Conservation (phyloP, 495 filamentous ascomycete genomes). For the Ramalina peruviana region DNA sequence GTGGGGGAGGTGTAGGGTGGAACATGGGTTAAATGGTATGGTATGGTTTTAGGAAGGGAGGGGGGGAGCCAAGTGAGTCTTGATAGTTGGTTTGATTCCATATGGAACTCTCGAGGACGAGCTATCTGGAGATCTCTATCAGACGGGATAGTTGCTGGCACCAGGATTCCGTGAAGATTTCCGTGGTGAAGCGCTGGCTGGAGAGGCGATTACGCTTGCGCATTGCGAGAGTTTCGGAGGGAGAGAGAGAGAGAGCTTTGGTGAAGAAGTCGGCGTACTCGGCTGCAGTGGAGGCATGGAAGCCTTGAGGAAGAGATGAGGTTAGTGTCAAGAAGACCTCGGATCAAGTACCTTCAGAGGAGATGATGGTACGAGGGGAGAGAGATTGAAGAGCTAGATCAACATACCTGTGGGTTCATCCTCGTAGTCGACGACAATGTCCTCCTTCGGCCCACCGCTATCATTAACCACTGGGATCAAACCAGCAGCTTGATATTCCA, state of each 20-base stretch:
- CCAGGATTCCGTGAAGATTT: constrained; percentile 70
- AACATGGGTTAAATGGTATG: neutral
- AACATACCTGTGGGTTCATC: constrained; percentile 54
- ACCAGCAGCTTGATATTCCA: constrained; percentile 94
- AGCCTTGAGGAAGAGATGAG: constrained; percentile 36
- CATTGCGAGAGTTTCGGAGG: constrained; percentile 55
- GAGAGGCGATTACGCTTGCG: constrained; percentile 58
- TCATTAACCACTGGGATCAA: constrained; percentile 84
- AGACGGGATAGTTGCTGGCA: constrained; percentile 53
- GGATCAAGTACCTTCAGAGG: neutral
- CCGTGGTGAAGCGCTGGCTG: constrained; percentile 74
- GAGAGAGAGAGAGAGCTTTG: constrained; percentile 52
- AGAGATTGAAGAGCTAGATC: no score
- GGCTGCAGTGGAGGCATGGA: constrained; percentile 59
- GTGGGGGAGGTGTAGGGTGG: neutral
- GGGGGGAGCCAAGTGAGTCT: neutral
- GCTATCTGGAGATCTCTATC: constrained; percentile 29
- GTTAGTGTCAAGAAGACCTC: neutral
- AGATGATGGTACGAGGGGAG: no score
- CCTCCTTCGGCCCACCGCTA: constrained; percentile 78
- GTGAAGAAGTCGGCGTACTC: constrained; percentile 72
- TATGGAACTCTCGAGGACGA: neutral
- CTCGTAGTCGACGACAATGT: constrained; percentile 74
- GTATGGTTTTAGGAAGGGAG: neutral
- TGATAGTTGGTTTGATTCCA: neutral